A percentile compares a stretch with the other conserved stretches of the same genome.
Evolutionary conservation across 257 asterid genomes (phyloP).

Genomic region (Nicotiana tabacum): DNA sequence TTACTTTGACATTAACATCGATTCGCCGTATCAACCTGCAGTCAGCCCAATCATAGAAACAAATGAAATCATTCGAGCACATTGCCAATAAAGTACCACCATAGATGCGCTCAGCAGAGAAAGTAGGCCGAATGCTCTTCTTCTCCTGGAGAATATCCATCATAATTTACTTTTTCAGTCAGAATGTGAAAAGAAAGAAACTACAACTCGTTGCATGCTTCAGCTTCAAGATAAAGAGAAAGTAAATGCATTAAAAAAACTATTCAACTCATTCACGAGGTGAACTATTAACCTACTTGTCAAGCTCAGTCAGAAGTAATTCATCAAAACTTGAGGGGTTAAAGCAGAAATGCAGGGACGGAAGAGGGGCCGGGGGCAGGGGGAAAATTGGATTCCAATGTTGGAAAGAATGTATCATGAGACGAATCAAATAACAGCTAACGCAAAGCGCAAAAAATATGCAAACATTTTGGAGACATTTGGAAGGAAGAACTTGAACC

Average conservation of each 20-base stretch:
- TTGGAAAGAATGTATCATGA: background rate
- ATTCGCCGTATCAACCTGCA: conserved; percentile 87
- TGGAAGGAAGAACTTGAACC: conserved; percentile 34
- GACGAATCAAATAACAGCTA: background rate
- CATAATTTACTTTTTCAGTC: conserved; percentile 11
- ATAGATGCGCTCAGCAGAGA: conserved; percentile 84
- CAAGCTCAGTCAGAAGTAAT: conserved; percentile 4
- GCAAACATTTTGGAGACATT: background rate
- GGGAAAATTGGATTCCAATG: background rate
- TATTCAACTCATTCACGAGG: background rate
- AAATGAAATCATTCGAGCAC: conserved; percentile 86
- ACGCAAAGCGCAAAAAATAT: background rate
- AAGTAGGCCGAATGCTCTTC: conserved; percentile 93
- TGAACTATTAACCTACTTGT: background rate
- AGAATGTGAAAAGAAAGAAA: background rate
- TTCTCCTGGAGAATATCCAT: conserved; percentile 62
- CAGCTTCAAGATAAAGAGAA: conserved; percentile 7
- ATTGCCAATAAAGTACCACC: conserved; percentile 87
- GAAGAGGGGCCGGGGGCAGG: background rate
- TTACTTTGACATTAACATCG: conserved; percentile 91
- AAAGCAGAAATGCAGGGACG: background rate
- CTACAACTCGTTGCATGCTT: background rate
- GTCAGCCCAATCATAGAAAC: conserved; percentile 92
- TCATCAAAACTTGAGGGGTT: background rate
- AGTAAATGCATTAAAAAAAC: background rate